A percentile compares a stretch with the other conserved stretches of the same genome.
phyloP scores from a whole-genome alignment of 257 asterid genomes.

The Nicotiana knightiana region DNA sequence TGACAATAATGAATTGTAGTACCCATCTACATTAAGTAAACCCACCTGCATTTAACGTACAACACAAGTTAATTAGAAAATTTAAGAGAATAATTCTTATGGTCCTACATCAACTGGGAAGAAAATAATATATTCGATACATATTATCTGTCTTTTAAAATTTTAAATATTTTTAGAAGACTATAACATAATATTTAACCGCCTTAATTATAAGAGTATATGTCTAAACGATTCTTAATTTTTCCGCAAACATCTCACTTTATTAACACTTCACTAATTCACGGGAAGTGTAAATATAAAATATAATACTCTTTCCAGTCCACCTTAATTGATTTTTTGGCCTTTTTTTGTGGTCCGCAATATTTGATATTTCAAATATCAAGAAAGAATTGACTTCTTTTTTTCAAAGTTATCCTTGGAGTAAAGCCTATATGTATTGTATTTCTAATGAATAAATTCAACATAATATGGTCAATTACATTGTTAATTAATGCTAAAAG shows the following conservation, averaged over 20 bases:
- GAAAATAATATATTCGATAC: not conserved
- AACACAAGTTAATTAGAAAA: not conserved
- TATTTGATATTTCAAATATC: too few species aligned
- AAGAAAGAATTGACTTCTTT: too few species aligned
- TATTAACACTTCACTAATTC: not conserved
- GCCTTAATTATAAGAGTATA: not conserved
- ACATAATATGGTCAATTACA: too few species aligned
- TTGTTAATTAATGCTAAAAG: too few species aligned
- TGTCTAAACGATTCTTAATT: too few species aligned
- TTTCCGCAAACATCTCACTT: not conserved
- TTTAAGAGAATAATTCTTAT: not conserved
- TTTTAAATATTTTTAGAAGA: not conserved
- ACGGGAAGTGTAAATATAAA: too few species aligned
- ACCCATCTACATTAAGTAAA: slow-evolving; percentile 85
- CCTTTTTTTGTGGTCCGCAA: too few species aligned
- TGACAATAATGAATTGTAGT: slow-evolving; percentile 75
- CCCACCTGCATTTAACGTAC: slow-evolving; percentile 58
- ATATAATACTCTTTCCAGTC: too few species aligned
- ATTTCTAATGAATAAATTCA: too few species aligned
- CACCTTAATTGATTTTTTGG: too few species aligned
- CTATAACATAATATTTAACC: not conserved
- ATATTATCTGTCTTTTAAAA: not conserved
- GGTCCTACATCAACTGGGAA: not conserved
- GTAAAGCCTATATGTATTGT: too few species aligned
- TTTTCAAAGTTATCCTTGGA: too few species aligned